Percentiles rank a stretch among this genome's conserved stretches.
Conservation (phyloP, 345 rosid species). For the Populus euphratica region DNA sequence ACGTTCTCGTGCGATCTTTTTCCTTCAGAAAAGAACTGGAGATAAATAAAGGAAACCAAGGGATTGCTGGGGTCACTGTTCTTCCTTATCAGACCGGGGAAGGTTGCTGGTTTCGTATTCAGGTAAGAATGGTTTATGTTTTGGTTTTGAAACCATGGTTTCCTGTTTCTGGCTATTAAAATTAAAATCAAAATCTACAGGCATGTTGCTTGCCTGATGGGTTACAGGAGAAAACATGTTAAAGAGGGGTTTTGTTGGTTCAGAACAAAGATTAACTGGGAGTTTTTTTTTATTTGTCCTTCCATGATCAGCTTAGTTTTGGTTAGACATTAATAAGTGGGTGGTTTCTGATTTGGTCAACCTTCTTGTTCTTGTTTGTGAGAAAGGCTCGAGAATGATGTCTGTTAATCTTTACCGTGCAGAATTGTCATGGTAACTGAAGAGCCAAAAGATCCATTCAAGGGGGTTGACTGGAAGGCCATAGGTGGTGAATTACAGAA, state of each 20-base stretch:
- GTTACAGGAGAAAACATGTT: not conserved
- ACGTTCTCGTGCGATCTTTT: not conserved
- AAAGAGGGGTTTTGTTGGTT: not conserved
- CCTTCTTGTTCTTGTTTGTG: not conserved
- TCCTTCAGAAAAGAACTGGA: not conserved
- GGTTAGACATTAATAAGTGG: not conserved
- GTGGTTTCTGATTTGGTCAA: not conserved
- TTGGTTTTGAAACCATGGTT: not conserved
- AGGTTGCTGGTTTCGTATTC: not conserved
- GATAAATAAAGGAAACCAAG: not conserved
- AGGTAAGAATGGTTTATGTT: not conserved
- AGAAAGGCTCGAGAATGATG: not conserved
- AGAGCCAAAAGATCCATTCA: slow-evolving; percentile 72
- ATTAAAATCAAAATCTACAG: no score
- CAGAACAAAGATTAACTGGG: not conserved
- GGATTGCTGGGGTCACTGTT: not conserved
- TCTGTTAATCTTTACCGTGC: not conserved
- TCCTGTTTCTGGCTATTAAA: not conserved
- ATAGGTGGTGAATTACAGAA: slow-evolving; percentile 63
- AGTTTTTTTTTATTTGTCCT: not conserved
- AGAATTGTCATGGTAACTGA: slow-evolving; percentile 47
- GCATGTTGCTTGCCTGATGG: not conserved
- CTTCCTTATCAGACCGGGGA: not conserved
- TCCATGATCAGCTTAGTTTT: not conserved
- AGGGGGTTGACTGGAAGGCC: slow-evolving; percentile 82